A percentile compares a stretch with the other conserved stretches of the same genome.
phyloP scores from a whole-genome alignment of 768 basidiomycete species.

The Suillus weaverae region DNA sequence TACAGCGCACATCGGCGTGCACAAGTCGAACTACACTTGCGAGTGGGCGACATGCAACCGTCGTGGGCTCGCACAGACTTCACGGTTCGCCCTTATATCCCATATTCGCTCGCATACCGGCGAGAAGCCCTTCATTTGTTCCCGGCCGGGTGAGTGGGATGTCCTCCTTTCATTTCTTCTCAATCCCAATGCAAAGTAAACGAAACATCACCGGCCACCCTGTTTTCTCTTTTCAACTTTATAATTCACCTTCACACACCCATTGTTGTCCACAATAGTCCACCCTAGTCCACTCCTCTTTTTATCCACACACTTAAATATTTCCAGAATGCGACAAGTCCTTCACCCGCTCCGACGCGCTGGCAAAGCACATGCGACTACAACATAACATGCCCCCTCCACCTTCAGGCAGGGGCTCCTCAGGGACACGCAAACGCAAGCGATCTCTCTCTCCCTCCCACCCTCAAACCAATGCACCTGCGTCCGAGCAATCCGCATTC shows the following conservation, averaged over 20 bases:
- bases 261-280: background rate
- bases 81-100: conserved; percentile 86
- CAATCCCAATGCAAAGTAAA: conserved; percentile 9
- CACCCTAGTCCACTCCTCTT: background rate
- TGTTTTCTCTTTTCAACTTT: background rate
- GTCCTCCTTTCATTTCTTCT: background rate
- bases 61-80: conserved; percentile 81
- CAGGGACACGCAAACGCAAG: conserved; percentile 65
- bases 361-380: conserved; percentile 89
- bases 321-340: conserved; percentile 86
- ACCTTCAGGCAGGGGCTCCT: conserved; percentile 68
- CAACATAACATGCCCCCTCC: conserved; percentile 82
- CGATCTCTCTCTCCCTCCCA: conserved; percentile 32
- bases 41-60: conserved; percentile 85
- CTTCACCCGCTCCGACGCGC: conserved; percentile 92
- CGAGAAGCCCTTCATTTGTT: conserved; percentile 89
- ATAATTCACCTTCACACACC: background rate
- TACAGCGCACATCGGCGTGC: conserved; percentile 77
- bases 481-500: conserved; percentile 36
- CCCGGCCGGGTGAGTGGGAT: conserved; percentile 62
- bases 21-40: conserved; percentile 85
- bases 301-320: background rate
- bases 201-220: background rate
- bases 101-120: conserved; percentile 93
- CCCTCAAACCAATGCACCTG: conserved; percentile 21